Base-by-base conservation (phyloP, 805 yeast genomes). In the Clavispora phyllophila region DNA sequence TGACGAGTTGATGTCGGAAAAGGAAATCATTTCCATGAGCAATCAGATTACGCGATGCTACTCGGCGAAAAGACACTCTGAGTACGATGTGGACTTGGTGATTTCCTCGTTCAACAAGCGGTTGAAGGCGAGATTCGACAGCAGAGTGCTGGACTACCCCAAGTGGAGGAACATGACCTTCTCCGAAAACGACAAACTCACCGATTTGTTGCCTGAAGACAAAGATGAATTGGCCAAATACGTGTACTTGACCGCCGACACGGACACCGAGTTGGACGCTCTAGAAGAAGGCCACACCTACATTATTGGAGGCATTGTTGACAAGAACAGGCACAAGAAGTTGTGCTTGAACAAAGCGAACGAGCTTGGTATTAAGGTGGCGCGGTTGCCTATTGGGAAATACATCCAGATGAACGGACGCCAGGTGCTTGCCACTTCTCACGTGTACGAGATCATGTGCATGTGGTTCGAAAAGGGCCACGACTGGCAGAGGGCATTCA, bases 271-370 rank as follows among this genome's bases (percentile, higher is more conserved):
- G 18, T 55, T 93, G 27, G 78, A 75, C 9, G 76, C 70, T 20
- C 67, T 91, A 41, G 80, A 82, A 47, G 78, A 80, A 5, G 86
- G 83, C 3, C 70, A 73, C 58, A 86, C 95, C 0, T 91, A 91
- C 53, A 79, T 91, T 34, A 81, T 91, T 39, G 99, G 99, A 9
- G 99, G 98, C 0, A 91, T 91, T 43, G 98, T 91, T 3, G 99
- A 91, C 61, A 91, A 91, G 61, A 95, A 95, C 46, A 76, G 98
- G 53, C 83, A 89, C 66, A 87, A 87, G 62, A 71, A 73, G 48
- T 63, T 91, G 26, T 91, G 99, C 61, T 72, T 78, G 37, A 75
- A 84, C 49, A 93, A 90, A 61, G 98, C 98, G 0, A 74, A 81
- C 50, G 66, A 72, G 44, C 63, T 86, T 51, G 88, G 90, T 0